Conservation (phyloP, 495 filamentous ascomycete genomes). For the Filosporella fistucella region DNA sequence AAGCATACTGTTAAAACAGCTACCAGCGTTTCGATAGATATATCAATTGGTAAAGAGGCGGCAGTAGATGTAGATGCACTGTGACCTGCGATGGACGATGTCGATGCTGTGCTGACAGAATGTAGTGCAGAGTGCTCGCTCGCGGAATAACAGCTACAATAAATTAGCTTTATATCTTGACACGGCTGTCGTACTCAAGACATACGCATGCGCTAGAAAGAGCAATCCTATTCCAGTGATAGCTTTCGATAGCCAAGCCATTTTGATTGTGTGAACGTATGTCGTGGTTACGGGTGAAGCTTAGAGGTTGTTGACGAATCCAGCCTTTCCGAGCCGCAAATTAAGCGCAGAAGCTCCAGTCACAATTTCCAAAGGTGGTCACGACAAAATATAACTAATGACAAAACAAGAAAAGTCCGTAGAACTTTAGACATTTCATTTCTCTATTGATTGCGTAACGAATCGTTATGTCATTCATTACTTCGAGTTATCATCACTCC, state of each 20-base stretch:
- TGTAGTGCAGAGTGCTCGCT: conserved; percentile 75
- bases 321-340: background rate
- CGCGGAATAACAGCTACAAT: conserved; percentile 72
- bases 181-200: background rate
- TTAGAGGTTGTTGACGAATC: background rate
- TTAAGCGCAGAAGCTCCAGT: background rate
- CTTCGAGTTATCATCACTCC: conserved; percentile 8
- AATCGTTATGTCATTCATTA: conserved; percentile 22
- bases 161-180: background rate
- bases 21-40: conserved; percentile 70
- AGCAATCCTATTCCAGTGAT: conserved; percentile 61
- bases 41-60: conserved; percentile 64
- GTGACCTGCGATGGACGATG: conserved; percentile 37
- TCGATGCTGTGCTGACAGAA: conserved; percentile 46
- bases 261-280: too few relatives aligned
- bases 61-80: conserved; percentile 26
- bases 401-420: background rate
- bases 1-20: conserved; percentile 63
- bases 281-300: too few relatives aligned
- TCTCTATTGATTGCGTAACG: conserved; percentile 22
- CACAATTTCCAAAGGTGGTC: too few relatives aligned
- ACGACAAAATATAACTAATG: background rate
- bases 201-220: conserved; percentile 72
- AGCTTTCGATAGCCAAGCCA: conserved; percentile 63
- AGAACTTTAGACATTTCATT: conserved; percentile 15